Percentiles rank a stretch among this genome's conserved stretches.
phyloP scores from a whole-genome alignment of 192 early-diverging fungal species.

The Coemansia sp. region DNA sequence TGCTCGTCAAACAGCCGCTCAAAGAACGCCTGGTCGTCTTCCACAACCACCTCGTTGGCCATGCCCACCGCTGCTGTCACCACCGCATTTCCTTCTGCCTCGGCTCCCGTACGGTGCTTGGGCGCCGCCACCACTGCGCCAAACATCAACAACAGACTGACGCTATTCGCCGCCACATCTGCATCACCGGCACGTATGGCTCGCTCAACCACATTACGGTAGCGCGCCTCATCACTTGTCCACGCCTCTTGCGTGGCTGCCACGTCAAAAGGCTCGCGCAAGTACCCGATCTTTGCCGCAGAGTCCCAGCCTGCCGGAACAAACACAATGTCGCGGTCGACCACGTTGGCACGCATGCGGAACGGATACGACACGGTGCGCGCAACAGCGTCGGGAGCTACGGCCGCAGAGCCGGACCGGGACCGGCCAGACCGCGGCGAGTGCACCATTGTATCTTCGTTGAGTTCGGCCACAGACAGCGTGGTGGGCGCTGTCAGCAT shows the following conservation, averaged over 20 bases:
- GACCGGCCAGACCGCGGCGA: no score
- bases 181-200: constrained; percentile 10
- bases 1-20: constrained; percentile 74
- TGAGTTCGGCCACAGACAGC: constrained; percentile 6
- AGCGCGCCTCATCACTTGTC: constrained; percentile 58
- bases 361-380: constrained; percentile 54
- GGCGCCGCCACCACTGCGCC: constrained; percentile 53
- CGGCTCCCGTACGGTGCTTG: constrained; percentile 62
- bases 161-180: not conserved
- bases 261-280: constrained; percentile 75
- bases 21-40: constrained; percentile 88
- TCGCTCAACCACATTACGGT: constrained; percentile 28
- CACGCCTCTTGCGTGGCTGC: constrained; percentile 61
- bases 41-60: constrained; percentile 68
- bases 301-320: constrained; percentile 95
- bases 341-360: constrained; percentile 70
- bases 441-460: no score
- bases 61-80: constrained; percentile 45
- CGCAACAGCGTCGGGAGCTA: no score
- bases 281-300: constrained; percentile 78
- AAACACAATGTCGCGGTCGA: constrained; percentile 85
- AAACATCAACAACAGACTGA: constrained; percentile 35
- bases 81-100: constrained; percentile 55
- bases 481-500: constrained; percentile 46
- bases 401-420: no score